These are phyloP conservation scores for Boletus tylopilopsis DNA, from an alignment of 768 basidiomycete genomes.

Conservation along the genomic window DNA sequence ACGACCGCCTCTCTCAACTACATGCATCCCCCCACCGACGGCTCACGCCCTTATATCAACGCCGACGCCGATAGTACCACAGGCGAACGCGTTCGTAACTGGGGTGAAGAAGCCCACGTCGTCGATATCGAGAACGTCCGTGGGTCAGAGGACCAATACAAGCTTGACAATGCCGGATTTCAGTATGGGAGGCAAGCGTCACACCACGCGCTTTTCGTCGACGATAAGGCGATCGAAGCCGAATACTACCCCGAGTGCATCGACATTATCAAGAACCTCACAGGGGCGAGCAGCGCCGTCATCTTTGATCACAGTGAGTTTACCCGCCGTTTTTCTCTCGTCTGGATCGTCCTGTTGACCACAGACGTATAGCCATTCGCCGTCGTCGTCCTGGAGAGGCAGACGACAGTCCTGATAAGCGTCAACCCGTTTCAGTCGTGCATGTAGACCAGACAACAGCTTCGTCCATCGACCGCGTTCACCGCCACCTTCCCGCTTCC, in stretches of 20 bases:
- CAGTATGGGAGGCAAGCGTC: slow-evolving; percentile 28
- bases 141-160: slow-evolving; percentile 31
- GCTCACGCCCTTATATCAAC: slow-evolving; percentile 12
- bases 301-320: slow-evolving; percentile 41
- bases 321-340: no score
- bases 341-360: background rate
- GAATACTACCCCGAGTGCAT: slow-evolving; percentile 40
- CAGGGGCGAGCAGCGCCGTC: slow-evolving; percentile 36
- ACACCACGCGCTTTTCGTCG: slow-evolving; percentile 30
- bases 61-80: slow-evolving; percentile 19
- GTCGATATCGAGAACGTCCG: slow-evolving; percentile 36
- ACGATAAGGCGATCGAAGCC: slow-evolving; percentile 34
- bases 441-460: slow-evolving; percentile 46
- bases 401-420: slow-evolving; percentile 37
- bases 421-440: slow-evolving; percentile 40
- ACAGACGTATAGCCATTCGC: slow-evolving; percentile 37
- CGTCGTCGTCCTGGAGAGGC: slow-evolving; percentile 36
- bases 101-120: no score
- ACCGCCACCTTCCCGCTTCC: slow-evolving; percentile 38
- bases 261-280: slow-evolving; percentile 36
- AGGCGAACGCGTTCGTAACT: slow-evolving; percentile 19
- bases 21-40: slow-evolving; percentile 16
- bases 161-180: slow-evolving; percentile 35
- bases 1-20: slow-evolving; percentile 21
- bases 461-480: slow-evolving; percentile 40